Evolutionary conservation across 164 flowering plant genomes (phyloP), one percentile per base, ranked within the genome.

Genomic region (Liriodendron chinense): DNA sequence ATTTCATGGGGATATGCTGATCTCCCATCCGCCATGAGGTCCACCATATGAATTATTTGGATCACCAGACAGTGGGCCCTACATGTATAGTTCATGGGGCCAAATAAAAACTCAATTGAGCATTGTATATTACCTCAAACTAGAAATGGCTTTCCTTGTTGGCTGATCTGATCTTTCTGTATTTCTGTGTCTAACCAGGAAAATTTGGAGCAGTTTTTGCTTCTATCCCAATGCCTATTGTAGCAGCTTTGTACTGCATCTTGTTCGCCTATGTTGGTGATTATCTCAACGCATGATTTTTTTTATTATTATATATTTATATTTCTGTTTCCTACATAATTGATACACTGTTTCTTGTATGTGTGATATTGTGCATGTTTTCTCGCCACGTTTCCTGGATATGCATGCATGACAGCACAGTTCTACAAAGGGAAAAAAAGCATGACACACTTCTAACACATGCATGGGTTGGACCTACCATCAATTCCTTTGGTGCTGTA

Each of bases 261-360:
- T 74, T 89, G 65, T 88, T 88, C 70, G 85, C 87, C 66, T 89
- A 88, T 78, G 88, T 87, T 14, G 84, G 94, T 91, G 82, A 20
- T 92, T 82, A 34, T 34, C 68, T 34, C 48, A 59, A n/a, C 20
- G 28, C 56, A 26, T 47, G 24, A 20, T 3, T 12, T 1, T 34
- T 61, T 61, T 2, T 61, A 20, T n/a, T 61, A 61, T 14, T 61
- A 13, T n/a, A 61, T 49, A 7, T 49, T 49, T 49, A 7, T n/a
- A 7, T 53, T 16, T 53, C 13, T 53, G 59, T 1, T 53, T 53
- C 59, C 16, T 53, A 53, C 3, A 63, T 22, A 21, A 63, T n/a
- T n/a, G 23, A 2, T 21, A n/a, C 23, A 67, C 70, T 67, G 3
- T 20, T 67, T 26, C 70, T 34, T 65, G 16, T 13, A 18, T 47